phyloP scores from a whole-genome alignment of 371 early-diverging fungal genomes.

The Haplosporangium sp. region DNA sequence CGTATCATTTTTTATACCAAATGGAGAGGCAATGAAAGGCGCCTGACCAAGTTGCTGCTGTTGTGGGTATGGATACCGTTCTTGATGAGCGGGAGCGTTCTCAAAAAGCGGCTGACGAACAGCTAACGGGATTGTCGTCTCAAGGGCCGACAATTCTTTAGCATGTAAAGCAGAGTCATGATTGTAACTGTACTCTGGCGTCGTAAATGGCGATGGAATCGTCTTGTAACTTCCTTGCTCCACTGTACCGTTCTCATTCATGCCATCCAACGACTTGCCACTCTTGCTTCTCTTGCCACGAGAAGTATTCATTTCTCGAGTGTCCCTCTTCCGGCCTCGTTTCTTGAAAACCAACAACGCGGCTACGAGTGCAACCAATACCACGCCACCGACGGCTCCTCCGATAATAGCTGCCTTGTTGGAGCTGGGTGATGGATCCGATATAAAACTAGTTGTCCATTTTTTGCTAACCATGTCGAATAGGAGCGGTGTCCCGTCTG shows the following conservation, averaged over 20 bases:
- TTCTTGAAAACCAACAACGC: constrained; percentile 8
- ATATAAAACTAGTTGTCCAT: too few species aligned
- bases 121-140: not conserved
- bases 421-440: too few species aligned
- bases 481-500: too few species aligned
- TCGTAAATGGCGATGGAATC: constrained; percentile 15
- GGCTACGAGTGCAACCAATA: constrained; percentile 4
- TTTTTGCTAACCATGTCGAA: too few species aligned
- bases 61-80: not conserved
- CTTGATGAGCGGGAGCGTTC: not conserved
- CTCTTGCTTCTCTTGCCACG: not conserved
- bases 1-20: constrained; percentile 5
- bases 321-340: not conserved
- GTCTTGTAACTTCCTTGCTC: constrained; percentile 17
- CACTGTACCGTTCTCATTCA: not conserved
- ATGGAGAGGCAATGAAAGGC: constrained; percentile 17
- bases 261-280: not conserved
- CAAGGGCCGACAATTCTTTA: not conserved
- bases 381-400: constrained; percentile 32
- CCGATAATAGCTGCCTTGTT: constrained; percentile 36
- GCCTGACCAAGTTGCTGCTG: not conserved
- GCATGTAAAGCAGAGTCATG: not conserved
- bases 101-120: not conserved
- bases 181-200: not conserved
- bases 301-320: not conserved